These are phyloP conservation scores for Hymenoscyphus linearis DNA, from an alignment of 2,329 filamentous ascomycete species.

Conservation along the genomic window DNA sequence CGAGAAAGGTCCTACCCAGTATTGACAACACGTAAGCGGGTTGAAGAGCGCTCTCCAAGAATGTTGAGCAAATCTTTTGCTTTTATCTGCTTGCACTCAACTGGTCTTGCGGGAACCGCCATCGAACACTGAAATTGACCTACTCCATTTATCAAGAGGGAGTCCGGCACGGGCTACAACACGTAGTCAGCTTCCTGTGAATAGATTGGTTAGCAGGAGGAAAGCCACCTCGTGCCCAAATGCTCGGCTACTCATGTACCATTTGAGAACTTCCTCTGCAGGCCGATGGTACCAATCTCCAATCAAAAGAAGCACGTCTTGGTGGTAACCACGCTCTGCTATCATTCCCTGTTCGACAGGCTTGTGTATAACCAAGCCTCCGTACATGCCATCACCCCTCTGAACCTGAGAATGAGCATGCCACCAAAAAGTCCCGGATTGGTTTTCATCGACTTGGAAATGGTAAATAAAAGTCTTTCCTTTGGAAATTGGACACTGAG, in stretches of 20 bases:
- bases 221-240: slow-evolving; percentile 39
- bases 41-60: slow-evolving; percentile 14
- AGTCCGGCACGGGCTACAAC: slow-evolving; percentile 42
- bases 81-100: slow-evolving; percentile 35
- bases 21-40: not conserved
- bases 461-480: slow-evolving; percentile 29
- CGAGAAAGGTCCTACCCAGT: not conserved
- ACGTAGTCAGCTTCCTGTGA: not conserved
- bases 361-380: slow-evolving; percentile 42
- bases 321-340: slow-evolving; percentile 28
- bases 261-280: slow-evolving; percentile 37
- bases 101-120: slow-evolving; percentile 39
- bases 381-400: slow-evolving; percentile 42
- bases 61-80: slow-evolving; percentile 23
- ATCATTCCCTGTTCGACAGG: slow-evolving; percentile 18
- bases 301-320: slow-evolving; percentile 41
- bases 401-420: slow-evolving; percentile 41
- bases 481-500: slow-evolving; percentile 28
- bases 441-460: slow-evolving; percentile 33
- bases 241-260: slow-evolving; percentile 39
- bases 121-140: slow-evolving; percentile 42
- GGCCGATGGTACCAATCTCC: slow-evolving; percentile 46
- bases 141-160: slow-evolving; percentile 41
- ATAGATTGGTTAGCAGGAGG: not conserved
- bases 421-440: slow-evolving; percentile 31